Evolutionary conservation across 306 rosid genomes (phyloP).

Genomic region (Phaseolus lunatus): DNA sequence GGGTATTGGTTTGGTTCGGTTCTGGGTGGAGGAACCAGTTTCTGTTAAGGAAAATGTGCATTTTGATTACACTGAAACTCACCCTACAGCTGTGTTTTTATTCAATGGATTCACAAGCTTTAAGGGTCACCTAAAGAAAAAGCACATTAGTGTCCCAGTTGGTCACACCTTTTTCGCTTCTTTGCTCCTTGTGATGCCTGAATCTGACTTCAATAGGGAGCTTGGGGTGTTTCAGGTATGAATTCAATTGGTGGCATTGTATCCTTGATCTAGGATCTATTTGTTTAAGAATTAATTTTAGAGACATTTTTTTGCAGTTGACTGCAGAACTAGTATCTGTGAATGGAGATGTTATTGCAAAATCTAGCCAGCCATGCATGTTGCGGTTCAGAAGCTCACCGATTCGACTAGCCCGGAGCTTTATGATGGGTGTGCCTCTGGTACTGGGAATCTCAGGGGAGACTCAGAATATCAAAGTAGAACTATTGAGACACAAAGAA

Average conservation of each 20-base stretch:
- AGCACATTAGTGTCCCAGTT: constrained; percentile 59
- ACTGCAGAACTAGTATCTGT: constrained; percentile 66
- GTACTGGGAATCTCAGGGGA: constrained; percentile 70
- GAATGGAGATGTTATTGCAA: constrained; percentile 59
- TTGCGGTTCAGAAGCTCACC: constrained; percentile 75
- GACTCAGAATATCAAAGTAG: constrained; percentile 60
- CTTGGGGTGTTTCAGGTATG: constrained; percentile 88
- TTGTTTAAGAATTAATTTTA: neutral
- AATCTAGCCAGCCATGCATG: constrained; percentile 86
- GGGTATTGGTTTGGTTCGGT: constrained; percentile 63
- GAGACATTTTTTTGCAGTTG: constrained; percentile 53
- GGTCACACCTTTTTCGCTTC: constrained; percentile 70
- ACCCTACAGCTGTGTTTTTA: constrained; percentile 64
- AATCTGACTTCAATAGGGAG: constrained; percentile 74
- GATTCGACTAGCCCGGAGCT: constrained; percentile 62
- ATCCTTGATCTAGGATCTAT: neutral
- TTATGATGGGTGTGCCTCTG: constrained; percentile 68
- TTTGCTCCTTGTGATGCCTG: constrained; percentile 75
- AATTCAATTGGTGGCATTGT: neutral
- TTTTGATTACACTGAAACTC: constrained; percentile 73
- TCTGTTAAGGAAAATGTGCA: constrained; percentile 56
- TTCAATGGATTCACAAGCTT: constrained; percentile 36
- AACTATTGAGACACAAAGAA: constrained; percentile 71
- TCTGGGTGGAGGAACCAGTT: constrained; percentile 78
- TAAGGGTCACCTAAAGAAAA: constrained; percentile 41